phyloP scores from a whole-genome alignment of 2,329 filamentous ascomycete species.

The Aspergillus latus region DNA sequence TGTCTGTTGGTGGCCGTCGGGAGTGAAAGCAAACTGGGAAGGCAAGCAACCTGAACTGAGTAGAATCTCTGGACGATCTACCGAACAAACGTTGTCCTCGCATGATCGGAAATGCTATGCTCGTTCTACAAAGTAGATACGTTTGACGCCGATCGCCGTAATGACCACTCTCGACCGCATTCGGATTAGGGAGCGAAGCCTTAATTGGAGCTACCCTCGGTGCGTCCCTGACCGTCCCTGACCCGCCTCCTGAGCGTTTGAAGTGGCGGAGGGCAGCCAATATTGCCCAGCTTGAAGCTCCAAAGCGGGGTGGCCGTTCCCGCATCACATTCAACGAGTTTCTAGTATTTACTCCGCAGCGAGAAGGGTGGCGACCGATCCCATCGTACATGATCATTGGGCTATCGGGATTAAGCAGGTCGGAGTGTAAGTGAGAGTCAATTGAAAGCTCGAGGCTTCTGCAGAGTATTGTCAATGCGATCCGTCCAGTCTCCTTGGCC shows the following conservation, averaged over 20 bases:
- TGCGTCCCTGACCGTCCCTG: not conserved
- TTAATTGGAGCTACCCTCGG: not conserved
- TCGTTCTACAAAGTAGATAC: not conserved
- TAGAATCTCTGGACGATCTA: not conserved
- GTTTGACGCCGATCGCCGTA: not conserved
- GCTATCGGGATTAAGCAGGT: not conserved
- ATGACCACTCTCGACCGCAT: not conserved
- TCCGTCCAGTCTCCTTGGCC: not conserved
- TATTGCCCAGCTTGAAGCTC: not conserved
- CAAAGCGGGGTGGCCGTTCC: slow-evolving; percentile 1
- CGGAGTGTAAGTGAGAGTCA: not conserved
- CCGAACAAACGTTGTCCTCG: not conserved
- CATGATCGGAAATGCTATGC: not conserved
- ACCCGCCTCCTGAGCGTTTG: not conserved
- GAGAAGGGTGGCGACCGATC: not conserved
- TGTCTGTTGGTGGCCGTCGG: slow-evolving; percentile 15
- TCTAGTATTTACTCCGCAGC: too few species aligned
- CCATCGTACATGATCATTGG: not conserved
- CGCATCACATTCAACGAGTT: not conserved
- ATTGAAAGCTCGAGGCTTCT: not conserved
- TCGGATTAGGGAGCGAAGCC: not conserved
- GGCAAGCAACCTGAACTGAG: not conserved
- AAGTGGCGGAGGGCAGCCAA: not conserved
- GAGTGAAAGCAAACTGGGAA: slow-evolving; percentile 7
- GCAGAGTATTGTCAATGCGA: not conserved